Evolutionary conservation across 805 yeast genomes (phyloP).

Genomic region (Yamadazyma endophytica): DNA sequence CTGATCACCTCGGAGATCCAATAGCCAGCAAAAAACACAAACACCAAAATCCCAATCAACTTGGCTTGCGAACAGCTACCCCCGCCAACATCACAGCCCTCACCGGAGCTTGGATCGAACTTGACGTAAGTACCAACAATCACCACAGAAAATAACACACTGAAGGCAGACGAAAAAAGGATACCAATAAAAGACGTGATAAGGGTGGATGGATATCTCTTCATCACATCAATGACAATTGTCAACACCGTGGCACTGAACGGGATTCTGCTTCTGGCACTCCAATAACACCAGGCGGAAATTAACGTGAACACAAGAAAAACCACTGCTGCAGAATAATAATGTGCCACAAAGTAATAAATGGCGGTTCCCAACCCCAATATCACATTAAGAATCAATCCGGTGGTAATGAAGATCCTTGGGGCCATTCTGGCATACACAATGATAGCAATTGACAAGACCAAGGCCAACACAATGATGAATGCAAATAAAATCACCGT

Average conservation of each 20-base stretch:
- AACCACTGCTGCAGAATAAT: conserved; percentile 79
- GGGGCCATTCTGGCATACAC: conserved; percentile 63
- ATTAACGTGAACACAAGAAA: conserved; percentile 62
- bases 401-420: conserved; percentile 59
- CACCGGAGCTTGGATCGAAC: conserved; percentile 56
- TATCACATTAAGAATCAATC: conserved; percentile 62
- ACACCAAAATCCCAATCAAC: conserved; percentile 66
- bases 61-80: conserved; percentile 51
- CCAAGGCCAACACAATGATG: conserved; percentile 55
- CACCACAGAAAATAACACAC: conserved; percentile 61
- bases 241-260: conserved; percentile 66
- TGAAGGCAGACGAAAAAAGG: conserved; percentile 55
- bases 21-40: conserved; percentile 77
- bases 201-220: conserved; percentile 64
- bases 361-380: conserved; percentile 75
- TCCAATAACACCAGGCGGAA: conserved; percentile 70
- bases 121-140: conserved; percentile 76
- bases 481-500: conserved; percentile 69
- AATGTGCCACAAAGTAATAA: conserved; percentile 60
- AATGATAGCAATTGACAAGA: conserved; percentile 54
- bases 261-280: conserved; percentile 66
- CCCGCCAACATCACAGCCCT: conserved; percentile 53
- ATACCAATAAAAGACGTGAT: conserved; percentile 59
- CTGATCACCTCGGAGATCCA: conserved; percentile 78
- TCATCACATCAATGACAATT: conserved; percentile 75